Percentiles rank a stretch among this genome's conserved stretches.
Conservation (phyloP, 179 eudicot species). For the Carnegiea gigantea region DNA sequence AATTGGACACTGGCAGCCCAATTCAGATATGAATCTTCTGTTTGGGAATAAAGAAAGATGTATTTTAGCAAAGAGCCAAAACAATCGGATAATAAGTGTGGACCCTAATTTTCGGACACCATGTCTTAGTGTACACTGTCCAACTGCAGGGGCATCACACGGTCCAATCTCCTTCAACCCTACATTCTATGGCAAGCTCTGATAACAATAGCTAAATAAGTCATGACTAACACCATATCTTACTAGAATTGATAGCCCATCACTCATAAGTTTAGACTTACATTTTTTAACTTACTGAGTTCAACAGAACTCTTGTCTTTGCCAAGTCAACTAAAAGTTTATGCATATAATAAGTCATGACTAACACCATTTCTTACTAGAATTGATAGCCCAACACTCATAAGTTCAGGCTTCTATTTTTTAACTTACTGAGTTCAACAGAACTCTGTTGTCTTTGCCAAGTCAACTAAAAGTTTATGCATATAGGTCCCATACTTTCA, state of each 20-base stretch:
- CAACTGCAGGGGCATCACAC: background rate
- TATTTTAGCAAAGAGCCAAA: no score
- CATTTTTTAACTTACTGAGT: background rate
- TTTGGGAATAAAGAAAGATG: background rate
- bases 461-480: background rate
- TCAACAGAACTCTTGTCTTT: background rate
- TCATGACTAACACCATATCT: background rate
- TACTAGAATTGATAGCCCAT: background rate
- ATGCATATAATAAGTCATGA: background rate
- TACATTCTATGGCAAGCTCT: background rate
- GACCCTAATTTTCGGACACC: background rate
- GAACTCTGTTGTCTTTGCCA: background rate
- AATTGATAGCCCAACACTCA: background rate
- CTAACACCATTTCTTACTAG: background rate
- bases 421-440: background rate
- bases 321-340: background rate
- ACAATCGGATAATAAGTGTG: background rate
- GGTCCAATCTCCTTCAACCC: background rate
- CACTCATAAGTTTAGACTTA: background rate
- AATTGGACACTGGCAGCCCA: no score
- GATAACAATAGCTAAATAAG: background rate
- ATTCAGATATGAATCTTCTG: background rate
- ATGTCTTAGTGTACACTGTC: background rate
- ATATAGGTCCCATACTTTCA: background rate
- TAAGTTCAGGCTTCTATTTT: background rate